phyloP scores from a whole-genome alignment of 1,284 basidiomycete species.

The Mycena sp. region DNA sequence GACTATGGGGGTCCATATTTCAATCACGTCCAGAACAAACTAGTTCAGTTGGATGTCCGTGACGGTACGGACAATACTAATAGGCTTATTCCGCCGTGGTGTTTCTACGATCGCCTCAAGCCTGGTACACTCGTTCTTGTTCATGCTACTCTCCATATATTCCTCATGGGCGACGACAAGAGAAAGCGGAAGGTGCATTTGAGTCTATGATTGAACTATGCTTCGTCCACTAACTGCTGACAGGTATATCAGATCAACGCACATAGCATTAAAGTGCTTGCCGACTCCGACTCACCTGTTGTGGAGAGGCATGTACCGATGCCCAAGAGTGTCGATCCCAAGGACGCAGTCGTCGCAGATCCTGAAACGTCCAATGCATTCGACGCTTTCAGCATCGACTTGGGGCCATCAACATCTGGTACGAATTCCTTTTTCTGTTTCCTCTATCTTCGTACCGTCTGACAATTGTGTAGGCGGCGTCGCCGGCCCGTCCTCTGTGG shows the following conservation, averaged over 20 bases:
- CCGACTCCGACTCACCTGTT: background rate
- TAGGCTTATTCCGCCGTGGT: conserved; percentile 35
- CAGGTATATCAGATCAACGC: conserved; percentile 9
- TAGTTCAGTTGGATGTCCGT: conserved; percentile 36
- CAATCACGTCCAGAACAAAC: conserved; percentile 14
- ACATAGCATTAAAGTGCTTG: background rate
- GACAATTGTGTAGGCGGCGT: too few species aligned
- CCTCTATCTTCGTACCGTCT: too few species aligned
- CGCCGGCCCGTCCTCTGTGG: too few species aligned
- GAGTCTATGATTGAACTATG: too few species aligned
- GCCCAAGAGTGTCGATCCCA: too few species aligned
- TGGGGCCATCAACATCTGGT: too few species aligned
- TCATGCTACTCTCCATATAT: conserved; percentile 9
- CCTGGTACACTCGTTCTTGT: conserved; percentile 38
- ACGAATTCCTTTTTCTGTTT: too few species aligned
- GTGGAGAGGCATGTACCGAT: background rate
- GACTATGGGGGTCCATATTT: conserved; percentile 32
- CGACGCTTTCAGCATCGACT: too few species aligned
- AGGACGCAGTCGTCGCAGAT: too few species aligned
- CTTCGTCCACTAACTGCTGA: too few species aligned
- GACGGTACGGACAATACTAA: conserved; percentile 25
- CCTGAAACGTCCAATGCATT: too few species aligned
- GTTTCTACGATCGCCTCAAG: conserved; percentile 28
- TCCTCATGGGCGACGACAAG: conserved; percentile 8
- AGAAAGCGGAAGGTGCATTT: too few species aligned